Conservation (phyloP, 139 green algal genomes). For the Klebsormidium nitens region DNA sequence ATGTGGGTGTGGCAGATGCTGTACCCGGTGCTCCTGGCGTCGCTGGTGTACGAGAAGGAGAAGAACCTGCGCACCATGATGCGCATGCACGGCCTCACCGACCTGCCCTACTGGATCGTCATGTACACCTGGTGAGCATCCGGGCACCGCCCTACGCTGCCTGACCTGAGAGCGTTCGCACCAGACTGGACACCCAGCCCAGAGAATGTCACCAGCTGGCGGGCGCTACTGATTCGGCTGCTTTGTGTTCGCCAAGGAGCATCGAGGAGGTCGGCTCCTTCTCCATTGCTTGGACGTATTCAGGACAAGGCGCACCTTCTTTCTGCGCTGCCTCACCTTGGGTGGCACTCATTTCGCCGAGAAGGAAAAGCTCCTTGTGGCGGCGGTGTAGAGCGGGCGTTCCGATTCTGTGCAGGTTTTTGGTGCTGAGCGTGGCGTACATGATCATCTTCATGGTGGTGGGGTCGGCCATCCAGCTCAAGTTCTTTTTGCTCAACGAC, state of each 20-base stretch:
- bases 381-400: too few species aligned
- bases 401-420: too few species aligned
- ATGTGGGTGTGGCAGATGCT: conserved; percentile 71
- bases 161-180: background rate
- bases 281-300: too few species aligned
- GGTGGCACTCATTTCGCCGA: too few species aligned
- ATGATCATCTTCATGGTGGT: background rate
- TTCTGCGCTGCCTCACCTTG: too few species aligned
- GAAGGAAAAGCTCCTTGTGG: too few species aligned
- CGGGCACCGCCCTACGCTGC: background rate
- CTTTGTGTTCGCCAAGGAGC: too few species aligned
- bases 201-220: too few species aligned
- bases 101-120: conserved; percentile 40
- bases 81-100: conserved; percentile 78
- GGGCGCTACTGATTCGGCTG: too few species aligned
- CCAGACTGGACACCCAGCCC: too few species aligned
- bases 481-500: conserved; percentile 72
- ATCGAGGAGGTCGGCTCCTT: too few species aligned
- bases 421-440: background rate
- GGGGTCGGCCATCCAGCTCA: conserved; percentile 42
- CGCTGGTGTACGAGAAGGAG: conserved; percentile 65
- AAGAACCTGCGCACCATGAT: conserved; percentile 87
- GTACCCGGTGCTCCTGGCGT: conserved; percentile 50
- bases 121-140: conserved; percentile 38
- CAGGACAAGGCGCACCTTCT: too few species aligned